Evolutionary conservation across 2,329 filamentous ascomycete species (phyloP).

Genomic region (Proliferodiscus dingleyae): DNA sequence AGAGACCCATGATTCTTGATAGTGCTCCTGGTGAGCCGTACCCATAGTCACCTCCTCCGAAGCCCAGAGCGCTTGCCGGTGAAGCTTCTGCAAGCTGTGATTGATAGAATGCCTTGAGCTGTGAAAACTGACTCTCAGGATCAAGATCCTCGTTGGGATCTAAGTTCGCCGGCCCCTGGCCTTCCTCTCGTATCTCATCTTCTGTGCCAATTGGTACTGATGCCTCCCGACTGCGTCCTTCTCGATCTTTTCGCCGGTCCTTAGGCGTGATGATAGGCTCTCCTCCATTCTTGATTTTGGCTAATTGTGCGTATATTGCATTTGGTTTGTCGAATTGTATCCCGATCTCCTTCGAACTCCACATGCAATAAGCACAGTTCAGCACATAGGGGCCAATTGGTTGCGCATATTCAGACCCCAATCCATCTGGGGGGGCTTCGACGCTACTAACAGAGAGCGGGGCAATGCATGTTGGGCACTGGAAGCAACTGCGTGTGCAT

Average conservation of each 20-base stretch:
- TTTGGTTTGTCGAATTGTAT: slow-evolving; percentile 87
- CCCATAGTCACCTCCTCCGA: slow-evolving; percentile 44
- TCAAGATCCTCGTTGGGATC: slow-evolving; percentile 41
- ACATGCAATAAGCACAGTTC: slow-evolving; percentile 85
- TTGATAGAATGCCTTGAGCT: slow-evolving; percentile 76
- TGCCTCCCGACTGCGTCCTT: slow-evolving; percentile 23
- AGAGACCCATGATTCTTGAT: slow-evolving; percentile 86
- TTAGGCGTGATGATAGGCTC: slow-evolving; percentile 44
- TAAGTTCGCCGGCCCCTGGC: slow-evolving; percentile 34
- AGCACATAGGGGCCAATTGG: slow-evolving; percentile 66
- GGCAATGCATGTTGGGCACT: slow-evolving; percentile 84
- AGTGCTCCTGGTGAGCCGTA: slow-evolving; percentile 75
- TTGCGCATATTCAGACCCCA: slow-evolving; percentile 32
- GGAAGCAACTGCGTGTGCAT: slow-evolving; percentile 91
- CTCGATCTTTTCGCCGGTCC: slow-evolving; percentile 31
- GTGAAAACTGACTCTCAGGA: slow-evolving; percentile 66
- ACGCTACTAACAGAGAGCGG: slow-evolving; percentile 71
- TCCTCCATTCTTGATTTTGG: slow-evolving; percentile 63
- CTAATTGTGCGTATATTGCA: slow-evolving; percentile 76
- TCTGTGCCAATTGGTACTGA: slow-evolving; percentile 23
- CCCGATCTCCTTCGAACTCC: slow-evolving; percentile 84
- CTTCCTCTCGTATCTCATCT: slow-evolving; percentile 25
- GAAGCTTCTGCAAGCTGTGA: slow-evolving; percentile 64
- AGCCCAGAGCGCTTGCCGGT: slow-evolving; percentile 49
- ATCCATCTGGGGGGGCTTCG: slow-evolving; percentile 41